Percentiles rank a stretch among this genome's conserved stretches.
Evolutionary conservation across 257 asterid genomes (phyloP).

Genomic region (Solanum paucissectum): DNA sequence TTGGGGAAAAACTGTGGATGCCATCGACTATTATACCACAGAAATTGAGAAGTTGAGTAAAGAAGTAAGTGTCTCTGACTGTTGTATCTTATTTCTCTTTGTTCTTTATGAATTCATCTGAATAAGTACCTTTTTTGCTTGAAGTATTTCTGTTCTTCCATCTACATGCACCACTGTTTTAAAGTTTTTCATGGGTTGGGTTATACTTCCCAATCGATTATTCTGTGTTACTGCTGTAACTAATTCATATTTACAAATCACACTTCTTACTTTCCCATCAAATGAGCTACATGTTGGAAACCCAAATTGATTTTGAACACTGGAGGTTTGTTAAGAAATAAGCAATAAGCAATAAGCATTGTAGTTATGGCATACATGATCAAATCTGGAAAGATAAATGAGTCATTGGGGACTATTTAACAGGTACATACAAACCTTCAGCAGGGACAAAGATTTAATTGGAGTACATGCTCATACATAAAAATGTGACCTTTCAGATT

Average conservation of each 20-base stretch:
- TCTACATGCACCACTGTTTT: background rate
- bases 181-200: background rate
- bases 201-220: background rate
- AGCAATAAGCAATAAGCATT: background rate
- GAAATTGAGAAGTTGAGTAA: slow-evolving; percentile 37
- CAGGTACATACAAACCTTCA: background rate
- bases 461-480: background rate
- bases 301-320: background rate
- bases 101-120: background rate
- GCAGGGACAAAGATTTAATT: background rate
- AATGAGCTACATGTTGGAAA: background rate
- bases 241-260: background rate
- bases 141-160: background rate
- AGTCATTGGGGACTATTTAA: background rate
- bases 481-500: background rate
- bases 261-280: background rate
- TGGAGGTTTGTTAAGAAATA: background rate
- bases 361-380: background rate
- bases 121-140: background rate
- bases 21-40: slow-evolving; percentile 51
- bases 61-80: slow-evolving; percentile 40
- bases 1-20: slow-evolving; percentile 64
- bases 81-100: background rate
- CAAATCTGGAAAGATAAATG: background rate
- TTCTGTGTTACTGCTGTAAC: background rate